Evolutionary conservation across 1,139 yeast species (phyloP).

Genomic region (Komagataea norvegica): DNA sequence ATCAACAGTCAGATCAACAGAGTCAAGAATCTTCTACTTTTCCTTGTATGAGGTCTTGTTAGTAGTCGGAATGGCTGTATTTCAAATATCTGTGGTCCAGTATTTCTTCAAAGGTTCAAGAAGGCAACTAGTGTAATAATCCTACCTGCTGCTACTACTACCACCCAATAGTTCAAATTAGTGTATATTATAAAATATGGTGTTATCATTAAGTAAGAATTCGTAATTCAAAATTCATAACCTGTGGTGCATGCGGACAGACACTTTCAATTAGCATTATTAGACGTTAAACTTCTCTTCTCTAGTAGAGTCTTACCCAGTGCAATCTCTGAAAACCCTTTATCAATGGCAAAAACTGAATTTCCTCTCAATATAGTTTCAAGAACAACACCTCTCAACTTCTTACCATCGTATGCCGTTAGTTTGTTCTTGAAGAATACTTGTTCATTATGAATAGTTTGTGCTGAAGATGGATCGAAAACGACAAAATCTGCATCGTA

Average conservation of each 20-base stretch:
- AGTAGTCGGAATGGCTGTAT: constrained; percentile 80
- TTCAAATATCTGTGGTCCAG: constrained; percentile 82
- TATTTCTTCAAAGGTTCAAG: constrained; percentile 82
- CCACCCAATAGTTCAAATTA: too few species aligned
- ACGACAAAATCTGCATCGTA: constrained; percentile 84
- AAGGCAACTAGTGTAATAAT: constrained; percentile 61
- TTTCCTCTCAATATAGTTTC: constrained; percentile 78
- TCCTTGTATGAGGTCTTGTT: constrained; percentile 74
- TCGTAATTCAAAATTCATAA: too few species aligned
- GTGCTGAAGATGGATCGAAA: constrained; percentile 60
- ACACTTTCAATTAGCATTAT: too few species aligned
- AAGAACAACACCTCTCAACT: constrained; percentile 64
- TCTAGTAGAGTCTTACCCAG: constrained; percentile 58
- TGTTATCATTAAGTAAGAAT: too few species aligned
- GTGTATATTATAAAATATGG: too few species aligned
- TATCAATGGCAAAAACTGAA: constrained; percentile 52
- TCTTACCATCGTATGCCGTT: constrained; percentile 76
- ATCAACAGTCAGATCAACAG: constrained; percentile 85
- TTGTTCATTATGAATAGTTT: constrained; percentile 52
- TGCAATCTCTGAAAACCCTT: constrained; percentile 54
- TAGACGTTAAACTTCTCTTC: constrained; percentile 27
- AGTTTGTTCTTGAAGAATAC: constrained; percentile 78
- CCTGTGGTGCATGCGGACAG: too few species aligned
- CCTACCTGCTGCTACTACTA: not conserved
- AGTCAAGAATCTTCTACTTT: constrained; percentile 79